Evolutionary conservation across 768 basidiomycete genomes (phyloP).

Genomic region (Daedaleopsis nitida): DNA sequence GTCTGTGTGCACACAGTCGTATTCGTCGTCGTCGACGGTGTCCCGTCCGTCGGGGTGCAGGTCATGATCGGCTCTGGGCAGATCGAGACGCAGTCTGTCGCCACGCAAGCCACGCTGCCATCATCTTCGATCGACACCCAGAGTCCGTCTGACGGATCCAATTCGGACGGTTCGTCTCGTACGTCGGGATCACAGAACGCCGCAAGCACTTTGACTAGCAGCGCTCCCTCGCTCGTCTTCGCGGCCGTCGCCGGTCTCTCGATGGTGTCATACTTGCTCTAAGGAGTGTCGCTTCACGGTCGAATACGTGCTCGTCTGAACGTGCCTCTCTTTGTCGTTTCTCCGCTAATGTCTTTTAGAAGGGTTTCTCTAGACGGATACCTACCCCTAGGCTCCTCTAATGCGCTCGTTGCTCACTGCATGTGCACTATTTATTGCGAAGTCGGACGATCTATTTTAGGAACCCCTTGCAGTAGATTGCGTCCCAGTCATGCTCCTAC

Average conservation of each 20-base stretch:
- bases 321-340: too few relatives aligned
- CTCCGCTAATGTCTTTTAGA: too few relatives aligned
- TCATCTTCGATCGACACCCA: slow-evolving; percentile 9
- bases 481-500: too few relatives aligned
- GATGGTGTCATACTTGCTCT: not conserved
- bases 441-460: too few relatives aligned
- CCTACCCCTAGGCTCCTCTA: too few relatives aligned
- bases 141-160: not conserved
- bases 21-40: slow-evolving; percentile 79
- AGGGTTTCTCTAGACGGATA: too few relatives aligned
- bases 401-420: too few relatives aligned
- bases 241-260: not conserved
- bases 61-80: slow-evolving; percentile 81
- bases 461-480: too few relatives aligned
- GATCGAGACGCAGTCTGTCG: slow-evolving; percentile 56
- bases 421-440: too few relatives aligned
- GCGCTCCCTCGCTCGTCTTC: not conserved
- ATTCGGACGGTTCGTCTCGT: not conserved
- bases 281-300: not conserved
- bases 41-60: slow-evolving; percentile 70
- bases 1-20: slow-evolving; percentile 36
- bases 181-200: not conserved
- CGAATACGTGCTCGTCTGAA: too few relatives aligned
- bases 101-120: slow-evolving; percentile 36
- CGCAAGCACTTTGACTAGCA: too few relatives aligned